phyloP scores from a whole-genome alignment of 139 green algal species.

The Tetradesmus lagerheimii region DNA sequence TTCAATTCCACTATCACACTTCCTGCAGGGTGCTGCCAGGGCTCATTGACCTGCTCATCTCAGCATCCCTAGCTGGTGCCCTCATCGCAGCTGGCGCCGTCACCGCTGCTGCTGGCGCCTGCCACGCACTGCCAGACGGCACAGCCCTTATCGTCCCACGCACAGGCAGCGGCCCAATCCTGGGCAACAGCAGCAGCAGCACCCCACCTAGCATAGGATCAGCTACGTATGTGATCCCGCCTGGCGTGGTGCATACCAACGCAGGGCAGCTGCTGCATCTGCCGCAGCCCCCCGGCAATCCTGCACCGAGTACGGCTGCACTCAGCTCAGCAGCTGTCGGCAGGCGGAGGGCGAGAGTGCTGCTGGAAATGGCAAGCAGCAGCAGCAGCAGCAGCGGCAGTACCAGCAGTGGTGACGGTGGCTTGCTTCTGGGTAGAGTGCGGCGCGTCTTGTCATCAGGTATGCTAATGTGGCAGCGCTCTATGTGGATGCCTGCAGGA shows the following conservation, averaged over 20 bases:
- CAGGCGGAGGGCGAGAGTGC: neutral
- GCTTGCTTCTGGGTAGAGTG: neutral
- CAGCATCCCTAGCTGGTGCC: neutral
- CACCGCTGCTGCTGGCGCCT: neutral
- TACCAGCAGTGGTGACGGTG: neutral
- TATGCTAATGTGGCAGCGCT: neutral
- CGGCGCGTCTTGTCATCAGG: neutral
- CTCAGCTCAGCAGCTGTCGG: neutral
- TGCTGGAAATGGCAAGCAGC: neutral
- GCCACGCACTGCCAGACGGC: neutral
- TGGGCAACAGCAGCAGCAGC: neutral
- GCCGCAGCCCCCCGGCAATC: neutral
- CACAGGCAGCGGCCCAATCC: neutral
- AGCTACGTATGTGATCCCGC: neutral
- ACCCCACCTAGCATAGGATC: neutral
- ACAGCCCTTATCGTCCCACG: neutral
- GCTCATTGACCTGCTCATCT: neutral
- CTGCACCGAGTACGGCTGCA: neutral
- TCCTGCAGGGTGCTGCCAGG: neutral
- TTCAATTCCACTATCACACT: neutral
- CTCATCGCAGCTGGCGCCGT: neutral
- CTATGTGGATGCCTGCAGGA: neutral
- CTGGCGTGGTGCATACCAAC: neutral
- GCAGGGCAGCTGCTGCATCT: neutral
- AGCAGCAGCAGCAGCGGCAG: neutral